phyloP scores from a whole-genome alignment of 2,329 filamentous ascomycete species.

The Ceratocystis colombiana region DNA sequence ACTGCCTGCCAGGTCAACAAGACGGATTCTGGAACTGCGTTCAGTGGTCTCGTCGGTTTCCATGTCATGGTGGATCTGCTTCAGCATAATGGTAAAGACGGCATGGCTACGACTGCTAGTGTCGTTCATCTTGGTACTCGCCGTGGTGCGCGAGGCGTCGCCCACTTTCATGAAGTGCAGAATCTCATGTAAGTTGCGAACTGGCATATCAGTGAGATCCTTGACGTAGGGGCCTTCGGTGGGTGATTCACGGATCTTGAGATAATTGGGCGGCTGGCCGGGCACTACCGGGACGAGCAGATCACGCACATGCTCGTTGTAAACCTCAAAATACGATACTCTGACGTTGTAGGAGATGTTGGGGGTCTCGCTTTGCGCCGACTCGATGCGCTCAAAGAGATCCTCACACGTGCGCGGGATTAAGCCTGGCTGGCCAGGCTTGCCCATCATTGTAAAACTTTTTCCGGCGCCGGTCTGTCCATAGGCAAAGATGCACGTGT shows the following conservation, averaged over 20 bases:
- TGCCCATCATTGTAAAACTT: conserved; percentile 97
- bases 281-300: conserved; percentile 64
- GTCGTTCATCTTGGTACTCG: conserved; percentile 98
- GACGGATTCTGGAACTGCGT: conserved; percentile 79
- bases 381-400: conserved; percentile 84
- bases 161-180: conserved; percentile 83
- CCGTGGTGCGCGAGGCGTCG: conserved; percentile 76
- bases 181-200: conserved; percentile 77
- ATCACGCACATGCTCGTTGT: conserved; percentile 97
- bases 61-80: conserved; percentile 96
- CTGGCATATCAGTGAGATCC: conserved; percentile 85
- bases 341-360: conserved; percentile 95
- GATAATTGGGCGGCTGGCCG: conserved; percentile 73
- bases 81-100: conserved; percentile 95
- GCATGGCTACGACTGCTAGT: conserved; percentile 93
- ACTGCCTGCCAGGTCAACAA: conserved; percentile 90
- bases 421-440: conserved; percentile 70
- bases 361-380: conserved; percentile 63
- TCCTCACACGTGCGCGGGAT: conserved; percentile 95
- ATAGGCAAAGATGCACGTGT: conserved; percentile 98
- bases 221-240: conserved; percentile 95
- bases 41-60: conserved; percentile 97
- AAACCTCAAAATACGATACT: conserved; percentile 97
- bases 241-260: conserved; percentile 93
- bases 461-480: conserved; percentile 96